Evolutionary conservation across 176 grass and related monocot species (phyloP), one percentile per base, ranked within the genome.

Genomic region (Aegilops bicornis): DNA sequence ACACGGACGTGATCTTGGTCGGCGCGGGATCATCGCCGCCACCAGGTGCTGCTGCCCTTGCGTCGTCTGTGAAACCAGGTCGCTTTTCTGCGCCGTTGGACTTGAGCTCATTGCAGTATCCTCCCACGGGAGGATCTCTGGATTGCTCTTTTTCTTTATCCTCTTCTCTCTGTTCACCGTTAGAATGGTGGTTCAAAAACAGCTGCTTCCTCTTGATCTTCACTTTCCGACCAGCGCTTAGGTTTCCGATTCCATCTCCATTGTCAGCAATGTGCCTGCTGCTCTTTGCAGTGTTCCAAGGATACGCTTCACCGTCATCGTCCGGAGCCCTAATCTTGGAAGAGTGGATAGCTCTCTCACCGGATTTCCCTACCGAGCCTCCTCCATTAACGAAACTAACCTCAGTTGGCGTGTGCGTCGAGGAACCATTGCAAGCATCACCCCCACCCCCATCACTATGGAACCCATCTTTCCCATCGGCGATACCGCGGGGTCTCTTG

Each of bases 191-290:
- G 69, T 89, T 97, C 30, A 99, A 81, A 72, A 89, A 77, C 64
- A 95, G 82, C 11, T 79, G 83, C 84, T 94, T 99, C 82, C 90
- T 89, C 85, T 91, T 96, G 83, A 94, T 47, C 95, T 81, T 92
- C 59, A 85, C 78, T 75, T 92, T 97, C 39, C 59, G 73, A 60
- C n/a, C 40, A 50, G 64, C 73, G 3, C 71, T 83, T 2, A 71
- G 70, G 69, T 56, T 82, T 79, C 66, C 62, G 13, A 54, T 17
- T 23, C 39, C 82, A 85, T 16, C 36, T 48, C 75, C 79, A 76
- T 89, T 74, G 8, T 81, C 64, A 86, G 24, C 65, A 73, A 71
- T 66, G 42, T 25, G 52, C 20, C 70, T 62, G 2, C 70, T 61
- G 2, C 75, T 77, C 64, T 87, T 89, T 59, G 74, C 50, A 9